Evolutionary conservation across 2,329 filamentous ascomycete species (phyloP), one percentile per base, ranked within the genome.

Genomic region (Colletotrichum sp.): DNA sequence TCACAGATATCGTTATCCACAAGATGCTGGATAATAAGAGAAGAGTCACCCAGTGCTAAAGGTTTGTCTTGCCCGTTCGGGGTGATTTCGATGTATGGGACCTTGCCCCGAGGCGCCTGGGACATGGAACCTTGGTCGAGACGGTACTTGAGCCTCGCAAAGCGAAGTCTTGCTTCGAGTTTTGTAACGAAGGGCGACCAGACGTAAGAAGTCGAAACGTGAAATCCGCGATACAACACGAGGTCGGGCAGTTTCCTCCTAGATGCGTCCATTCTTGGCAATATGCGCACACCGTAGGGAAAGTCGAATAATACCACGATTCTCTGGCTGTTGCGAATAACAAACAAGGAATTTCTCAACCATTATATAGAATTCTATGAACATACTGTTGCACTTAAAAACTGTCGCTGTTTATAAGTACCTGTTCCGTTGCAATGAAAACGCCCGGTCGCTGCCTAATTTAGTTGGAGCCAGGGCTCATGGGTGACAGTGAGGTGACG

Each of bases 151-250:
- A 92, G 66, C 2, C 82, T 81, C 3, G 86, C 86, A 78, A 92
- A 87, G 16, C 92, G 91, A 8, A 93, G 85, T 16, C 91, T 90
- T 21, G 90, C 86, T 80, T 94, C 92, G 68, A 93, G 85, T 81
- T 93, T 93, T 60, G 84, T 89, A 69, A 92, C 90, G 78, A 92
- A 93, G 12, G 92, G 91, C 0, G 91, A 93, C 90, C 90, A 92
- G 67, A 88, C 86, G 79, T 92, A 70, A 24, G 67, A 18, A 30
- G 28, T 69, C 7, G 52, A 32, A 21, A 49, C 34, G 18, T 9
- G 67, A 32, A 70, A 70, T 18, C 67, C 67, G 12, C 67, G n/a
- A 49, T 49, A 21, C 44, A 49, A 21, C 9, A 49, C 44, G 44
- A 49, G 44, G 44, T 9, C n/a, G 44, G 9, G 44, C 6, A n/a